Base-by-base conservation (phyloP, 2,329 filamentous ascomycete species). In the Aspergillus brasiliensis region DNA sequence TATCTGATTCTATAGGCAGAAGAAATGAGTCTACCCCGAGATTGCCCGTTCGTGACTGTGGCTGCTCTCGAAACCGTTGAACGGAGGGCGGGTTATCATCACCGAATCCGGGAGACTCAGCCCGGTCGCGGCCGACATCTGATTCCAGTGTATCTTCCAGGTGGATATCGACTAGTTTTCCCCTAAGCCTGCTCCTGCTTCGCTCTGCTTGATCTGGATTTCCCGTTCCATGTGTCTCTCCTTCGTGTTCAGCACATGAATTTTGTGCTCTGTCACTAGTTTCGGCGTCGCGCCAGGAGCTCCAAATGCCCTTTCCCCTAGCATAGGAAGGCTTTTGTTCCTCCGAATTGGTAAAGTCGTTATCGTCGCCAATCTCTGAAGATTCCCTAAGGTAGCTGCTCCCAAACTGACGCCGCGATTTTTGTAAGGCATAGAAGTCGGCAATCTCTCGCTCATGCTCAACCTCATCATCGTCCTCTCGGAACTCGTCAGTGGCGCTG, bases 361-460 rank as follows among this genome's bases (percentile, higher is more conserved):
- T 86, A 55, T 89, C 88, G 44, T 90, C 87, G 53, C 95, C 92
- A 2, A 90, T 86, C 67, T 96, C 93, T 2, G 90, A 89, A 63
- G 92, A 97, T 66, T 96, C 92, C 38, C 90, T 91, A 52, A 97
- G 79, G 67, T 91, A 87, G 75, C 90, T 92, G 13, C 89, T 88
- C 13, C 92, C 91, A 71, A 97, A 94, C 60, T 97, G 91, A 49
- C 93, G 86, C 67, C 95, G 86, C 65, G 94, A 98, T 67, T 90
- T 86, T 76, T 98, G 93, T 59, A 99, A 81, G 5, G 94, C 94
- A 77, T 93, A 96, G 66, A 95, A 88, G 77, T 98, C 95, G n/a
- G 92, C 92, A 34, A 94, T 91, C 72, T 98, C 94, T 56, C 92
- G 83, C 69, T 96, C 91, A 69, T 91, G 88, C 76, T 97, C 92